A percentile compares a stretch with the other conserved stretches of the same genome.
These are phyloP conservation scores for Hymenoscyphus occultus DNA, from an alignment of 2,329 filamentous ascomycete genomes.

Conservation along the genomic window DNA sequence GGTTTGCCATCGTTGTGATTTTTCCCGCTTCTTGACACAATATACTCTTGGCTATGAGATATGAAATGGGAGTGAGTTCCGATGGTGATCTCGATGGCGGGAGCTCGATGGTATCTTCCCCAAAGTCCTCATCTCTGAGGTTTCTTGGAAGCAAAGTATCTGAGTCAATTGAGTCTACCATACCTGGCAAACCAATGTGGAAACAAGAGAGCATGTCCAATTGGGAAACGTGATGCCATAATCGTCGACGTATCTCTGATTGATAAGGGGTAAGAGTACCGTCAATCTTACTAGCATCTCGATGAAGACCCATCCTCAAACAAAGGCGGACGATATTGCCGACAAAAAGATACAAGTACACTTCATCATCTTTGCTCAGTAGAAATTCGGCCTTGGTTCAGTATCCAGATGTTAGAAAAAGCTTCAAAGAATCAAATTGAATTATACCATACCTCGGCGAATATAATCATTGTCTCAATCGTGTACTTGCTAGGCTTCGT, in stretches of 20 bases:
- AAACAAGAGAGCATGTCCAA: slow-evolving; percentile 64
- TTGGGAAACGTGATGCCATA: slow-evolving; percentile 54
- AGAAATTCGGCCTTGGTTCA: slow-evolving; percentile 44
- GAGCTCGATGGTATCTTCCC: slow-evolving; percentile 51
- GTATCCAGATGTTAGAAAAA: not conserved
- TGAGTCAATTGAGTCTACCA: slow-evolving; percentile 61
- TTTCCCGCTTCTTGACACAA: slow-evolving; percentile 49
- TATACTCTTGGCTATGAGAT: slow-evolving; percentile 50
- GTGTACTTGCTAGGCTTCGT: slow-evolving; percentile 48
- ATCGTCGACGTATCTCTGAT: slow-evolving; percentile 67
- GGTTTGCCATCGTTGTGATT: slow-evolving; percentile 50
- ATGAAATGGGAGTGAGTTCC: slow-evolving; percentile 58
- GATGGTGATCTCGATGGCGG: slow-evolving; percentile 54
- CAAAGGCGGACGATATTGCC: slow-evolving; percentile 52
- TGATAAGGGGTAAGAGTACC: slow-evolving; percentile 62
- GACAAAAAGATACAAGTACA: slow-evolving; percentile 52
- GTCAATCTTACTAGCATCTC: slow-evolving; percentile 44
- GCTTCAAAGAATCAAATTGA: not conserved
- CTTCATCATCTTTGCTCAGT: slow-evolving; percentile 48
- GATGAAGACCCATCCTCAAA: slow-evolving; percentile 57
- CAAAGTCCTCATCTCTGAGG: slow-evolving; percentile 63
- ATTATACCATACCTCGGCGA: slow-evolving; percentile 41
- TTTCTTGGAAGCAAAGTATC: slow-evolving; percentile 62
- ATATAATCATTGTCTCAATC: slow-evolving; percentile 50
- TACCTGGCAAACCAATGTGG: slow-evolving; percentile 64